Conservation (phyloP, 1,284 basidiomycete species). For the Heliocybe sulcata region DNA sequence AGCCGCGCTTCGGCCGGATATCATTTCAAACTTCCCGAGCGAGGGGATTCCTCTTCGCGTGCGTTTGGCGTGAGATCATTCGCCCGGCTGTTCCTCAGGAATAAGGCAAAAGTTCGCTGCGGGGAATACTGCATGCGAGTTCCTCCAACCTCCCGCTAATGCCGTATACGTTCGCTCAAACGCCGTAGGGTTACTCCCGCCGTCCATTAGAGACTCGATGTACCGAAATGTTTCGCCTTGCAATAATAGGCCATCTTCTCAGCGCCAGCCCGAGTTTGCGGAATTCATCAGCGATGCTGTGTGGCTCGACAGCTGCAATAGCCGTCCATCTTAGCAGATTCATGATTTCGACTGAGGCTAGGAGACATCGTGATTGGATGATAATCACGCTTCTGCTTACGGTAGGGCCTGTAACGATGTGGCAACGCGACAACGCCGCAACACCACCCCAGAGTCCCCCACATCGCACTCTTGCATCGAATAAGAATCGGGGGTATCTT, state of each 20-base stretch:
- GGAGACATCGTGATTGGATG: too few species aligned
- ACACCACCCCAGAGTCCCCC: neutral
- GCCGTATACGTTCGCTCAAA: slow-evolving; percentile 1
- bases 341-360: neutral
- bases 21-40: slow-evolving; percentile 1
- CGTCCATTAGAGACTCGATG: too few species aligned
- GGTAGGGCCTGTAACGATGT: neutral
- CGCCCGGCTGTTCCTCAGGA: neutral
- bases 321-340: neutral
- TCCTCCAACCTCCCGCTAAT: too few species aligned
- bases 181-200: neutral
- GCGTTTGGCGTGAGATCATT: neutral
- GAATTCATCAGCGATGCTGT: neutral
- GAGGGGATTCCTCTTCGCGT: neutral
- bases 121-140: neutral
- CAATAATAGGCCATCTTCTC: too few species aligned
- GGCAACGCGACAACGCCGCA: neutral
- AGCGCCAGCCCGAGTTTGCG: neutral
- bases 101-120: neutral
- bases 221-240: too few species aligned
- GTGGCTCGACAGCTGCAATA: neutral
- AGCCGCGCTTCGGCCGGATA: slow-evolving; percentile 3
- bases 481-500: neutral
- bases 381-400: neutral
- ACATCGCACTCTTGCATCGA: neutral